Percentiles rank a stretch among this genome's conserved stretches.
Evolutionary conservation across 805 yeast species (phyloP).

Genomic region (Metschnikowia peoriensis): DNA sequence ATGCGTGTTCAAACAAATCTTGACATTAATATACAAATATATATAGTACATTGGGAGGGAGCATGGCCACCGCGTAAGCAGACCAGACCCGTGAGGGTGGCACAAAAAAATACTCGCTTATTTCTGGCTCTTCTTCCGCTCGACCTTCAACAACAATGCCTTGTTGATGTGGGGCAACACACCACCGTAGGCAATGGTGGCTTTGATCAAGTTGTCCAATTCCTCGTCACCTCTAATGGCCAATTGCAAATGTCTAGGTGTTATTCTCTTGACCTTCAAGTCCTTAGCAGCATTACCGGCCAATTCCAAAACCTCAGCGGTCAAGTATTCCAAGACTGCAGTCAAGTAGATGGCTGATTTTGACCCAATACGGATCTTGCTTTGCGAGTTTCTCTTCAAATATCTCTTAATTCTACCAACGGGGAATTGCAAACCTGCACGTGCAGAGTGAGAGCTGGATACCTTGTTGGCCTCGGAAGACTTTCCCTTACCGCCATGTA

Average conservation of each 20-base stretch:
- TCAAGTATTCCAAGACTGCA: conserved; percentile 31
- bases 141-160: conserved; percentile 34
- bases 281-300: conserved; percentile 34
- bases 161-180: conserved; percentile 35
- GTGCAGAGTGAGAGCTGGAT: conserved; percentile 86
- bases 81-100: conserved; percentile 1
- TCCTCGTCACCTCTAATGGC: conserved; percentile 34
- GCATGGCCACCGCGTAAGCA: neutral
- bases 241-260: conserved; percentile 33
- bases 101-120: conserved; percentile 1
- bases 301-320: conserved; percentile 33
- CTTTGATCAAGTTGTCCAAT: conserved; percentile 33
- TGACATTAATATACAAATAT: conserved; percentile 18
- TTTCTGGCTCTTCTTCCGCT: conserved; percentile 26
- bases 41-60: conserved; percentile 17
- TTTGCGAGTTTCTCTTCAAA: conserved; percentile 78
- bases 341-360: conserved; percentile 65
- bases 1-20: conserved; percentile 4
- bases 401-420: conserved; percentile 99
- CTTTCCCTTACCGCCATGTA: conserved; percentile 96
- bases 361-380: conserved; percentile 76
- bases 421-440: conserved; percentile 95
- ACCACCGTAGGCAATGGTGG: conserved; percentile 34
- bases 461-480: conserved; percentile 68
- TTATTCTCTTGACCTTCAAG: conserved; percentile 33